Evolutionary conservation across 2,329 filamentous ascomycete species (phyloP), one percentile per base, ranked within the genome.

Genomic region (Ascochyta lentis): DNA sequence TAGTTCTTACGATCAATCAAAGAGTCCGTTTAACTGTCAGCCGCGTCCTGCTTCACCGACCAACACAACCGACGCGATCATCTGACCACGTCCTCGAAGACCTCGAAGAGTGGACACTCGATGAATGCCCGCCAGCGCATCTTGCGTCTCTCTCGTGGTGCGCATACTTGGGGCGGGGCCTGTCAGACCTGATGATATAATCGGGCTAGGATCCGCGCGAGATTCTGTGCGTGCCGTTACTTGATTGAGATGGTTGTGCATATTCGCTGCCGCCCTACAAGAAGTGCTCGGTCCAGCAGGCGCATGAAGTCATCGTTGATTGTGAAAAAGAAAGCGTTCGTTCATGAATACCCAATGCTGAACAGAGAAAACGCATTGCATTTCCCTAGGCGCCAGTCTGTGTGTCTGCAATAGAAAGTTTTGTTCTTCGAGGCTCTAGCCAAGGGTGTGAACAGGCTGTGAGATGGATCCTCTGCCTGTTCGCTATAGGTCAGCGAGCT

Each of bases 191-290:
- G 49, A 42, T 56, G 56, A 50, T 56, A 48, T 49, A 44, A 40
- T 44, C 42, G 37, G 35, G 40, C 61, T 54, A 59, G 41, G 39
- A 53, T 56, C 54, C 34, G 47, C 48, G 52, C 46, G 24, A 61
- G 40, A 49, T 53, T 37, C 43, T 47, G 56, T 45, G 51, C 53
- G 43, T 50, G 63, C 54, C 52, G 41, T 61, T 54, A 51, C 62
- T 50, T 48, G 41, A 58, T 63, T 53, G 13, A 61, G 60, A 54
- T 9, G 35, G 34, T 42, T 51, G 37, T 58, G 62, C 62, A 65
- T 63, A 46, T 31, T 54, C 50, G 38, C 46, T 49, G 48, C 44
- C 38, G 22, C 49, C 35, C 50, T 26, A 29, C 43, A 40, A 39
- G 37, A 34, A 29, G 13, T 48, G 19, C 24, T 16, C 8, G 16